Conservation (phyloP, 192 early-diverging fungal species). For the Phlyctochytrium arcticum region DNA sequence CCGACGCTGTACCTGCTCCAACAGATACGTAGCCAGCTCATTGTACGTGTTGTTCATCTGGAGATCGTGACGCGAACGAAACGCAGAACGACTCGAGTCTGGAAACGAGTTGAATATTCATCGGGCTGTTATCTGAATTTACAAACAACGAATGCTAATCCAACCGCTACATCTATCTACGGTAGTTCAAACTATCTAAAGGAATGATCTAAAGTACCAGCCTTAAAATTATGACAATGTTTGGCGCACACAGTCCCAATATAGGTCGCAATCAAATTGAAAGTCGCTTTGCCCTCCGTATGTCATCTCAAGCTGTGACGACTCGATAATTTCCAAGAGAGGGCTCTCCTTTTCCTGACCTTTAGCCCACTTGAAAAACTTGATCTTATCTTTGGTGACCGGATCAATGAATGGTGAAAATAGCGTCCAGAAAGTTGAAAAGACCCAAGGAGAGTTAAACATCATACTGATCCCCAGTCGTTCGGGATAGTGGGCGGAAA, state of each 20-base stretch:
- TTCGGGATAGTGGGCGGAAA: slow-evolving; percentile 14
- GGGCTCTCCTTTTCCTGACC: background rate
- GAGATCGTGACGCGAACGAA: too few species aligned
- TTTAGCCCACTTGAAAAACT: slow-evolving; percentile 1
- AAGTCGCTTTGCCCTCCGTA: background rate
- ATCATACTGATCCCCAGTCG: slow-evolving; percentile 14
- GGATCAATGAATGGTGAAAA: slow-evolving; percentile 21
- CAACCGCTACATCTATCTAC: too few species aligned
- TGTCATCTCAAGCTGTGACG: background rate
- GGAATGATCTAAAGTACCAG: too few species aligned
- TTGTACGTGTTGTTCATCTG: too few species aligned
- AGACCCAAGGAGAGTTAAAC: slow-evolving; percentile 18
- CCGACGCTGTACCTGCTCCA: slow-evolving; percentile 2
- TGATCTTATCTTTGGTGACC: slow-evolving; percentile 10
- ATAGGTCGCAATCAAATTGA: background rate
- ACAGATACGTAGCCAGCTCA: background rate
- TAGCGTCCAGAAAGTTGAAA: background rate
- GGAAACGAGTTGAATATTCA: too few species aligned
- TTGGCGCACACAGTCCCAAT: too few species aligned
- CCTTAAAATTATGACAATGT: too few species aligned
- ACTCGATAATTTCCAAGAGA: background rate
- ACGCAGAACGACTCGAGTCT: too few species aligned
- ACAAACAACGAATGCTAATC: too few species aligned
- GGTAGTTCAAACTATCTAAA: too few species aligned
- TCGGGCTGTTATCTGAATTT: too few species aligned